Evolutionary conservation across 2,329 filamentous ascomycete genomes (phyloP).

Genomic region (Alternaria longipes): DNA sequence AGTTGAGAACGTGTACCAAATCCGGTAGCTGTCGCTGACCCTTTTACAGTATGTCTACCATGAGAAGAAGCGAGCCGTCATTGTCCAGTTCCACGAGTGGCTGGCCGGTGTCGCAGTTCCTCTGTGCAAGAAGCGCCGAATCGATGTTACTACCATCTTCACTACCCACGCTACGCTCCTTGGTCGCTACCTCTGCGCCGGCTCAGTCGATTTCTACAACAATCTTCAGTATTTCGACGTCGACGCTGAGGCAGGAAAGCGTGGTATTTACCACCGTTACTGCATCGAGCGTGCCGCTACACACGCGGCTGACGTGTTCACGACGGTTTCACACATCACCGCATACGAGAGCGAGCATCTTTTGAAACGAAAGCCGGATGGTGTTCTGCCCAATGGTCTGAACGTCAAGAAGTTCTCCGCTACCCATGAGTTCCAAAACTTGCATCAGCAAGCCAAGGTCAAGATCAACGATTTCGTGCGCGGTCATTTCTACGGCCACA

Average conservation of each 20-base stretch:
- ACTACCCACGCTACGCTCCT: conserved; percentile 96
- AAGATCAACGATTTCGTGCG: conserved; percentile 99
- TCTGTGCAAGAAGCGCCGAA: conserved; percentile 89
- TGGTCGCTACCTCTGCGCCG: conserved; percentile 94
- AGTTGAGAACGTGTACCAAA: conserved; percentile 1
- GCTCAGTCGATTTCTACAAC: conserved; percentile 99
- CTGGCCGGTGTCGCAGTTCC: conserved; percentile 92
- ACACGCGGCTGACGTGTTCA: conserved; percentile 95
- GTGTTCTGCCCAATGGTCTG: conserved; percentile 92
- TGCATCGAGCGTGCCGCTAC: conserved; percentile 95
- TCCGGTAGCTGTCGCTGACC: conserved; percentile 24
- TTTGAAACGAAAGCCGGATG: conserved; percentile 96
- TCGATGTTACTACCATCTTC: conserved; percentile 97
- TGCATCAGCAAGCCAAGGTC: conserved; percentile 95
- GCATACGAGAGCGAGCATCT: conserved; percentile 98
- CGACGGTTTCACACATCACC: conserved; percentile 97
- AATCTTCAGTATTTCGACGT: conserved; percentile 97
- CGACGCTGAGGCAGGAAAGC: conserved; percentile 94
- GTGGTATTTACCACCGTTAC: conserved; percentile 97
- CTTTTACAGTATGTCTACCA: conserved; percentile 82
- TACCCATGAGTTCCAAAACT: conserved; percentile 98
- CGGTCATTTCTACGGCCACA: conserved; percentile 97
- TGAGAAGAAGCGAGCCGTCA: conserved; percentile 89
- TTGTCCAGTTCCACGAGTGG: conserved; percentile 99
- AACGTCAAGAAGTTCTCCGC: conserved; percentile 99